Base-by-base conservation (phyloP, 306 rosid genomes). In the Cucurbita argyrosperma region DNA sequence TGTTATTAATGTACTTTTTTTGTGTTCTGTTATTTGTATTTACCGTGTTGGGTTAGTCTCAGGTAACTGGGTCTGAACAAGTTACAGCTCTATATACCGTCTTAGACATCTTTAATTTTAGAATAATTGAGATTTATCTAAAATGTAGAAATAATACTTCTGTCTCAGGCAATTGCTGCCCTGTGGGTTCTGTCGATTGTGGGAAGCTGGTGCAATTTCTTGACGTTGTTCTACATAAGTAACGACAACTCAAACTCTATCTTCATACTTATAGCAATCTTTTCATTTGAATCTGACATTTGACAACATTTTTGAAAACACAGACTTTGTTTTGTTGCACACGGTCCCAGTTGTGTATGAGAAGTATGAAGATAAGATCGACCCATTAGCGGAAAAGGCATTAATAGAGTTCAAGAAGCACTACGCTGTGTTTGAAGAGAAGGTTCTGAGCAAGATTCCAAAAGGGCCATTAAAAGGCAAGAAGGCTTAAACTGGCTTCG, bases 201-300 rank as follows among this genome's bases (percentile, higher is more conserved):
- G 62, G 99, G 99, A 0, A 72, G 83, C 71, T 88, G 85, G 55
- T 75, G 80, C 84, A 91, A 87, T 81, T 95, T 91, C 90, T 79
- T 95, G 89, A 95, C 99, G 23, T 77, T 95, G 86, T 86, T 91
- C 81, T 95, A 95, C 71, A 88, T 95, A 83, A 85, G 99, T 89
- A 89, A 88, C n/a, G 30, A 38, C 50, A 30, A 62, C 38, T n/a
- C 1, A 6, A 62, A 7, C 43, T 12, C 38, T 52, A 9, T 4
- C 37, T 19, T n/a, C 8, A 16, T 35, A 46, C 45, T 45, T 21
- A 4, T 45, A 10, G 6, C 54, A 13, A 13, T 14, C 0, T 50
- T 14, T 50, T 14, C 5, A 50, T 1, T 14, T 50, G 59, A 75
- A 16, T 50, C 43, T 49, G 69, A 61, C 56, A 13, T 50, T 47